Conservation (phyloP, 306 rosid species). For the Elaeagnus macrophylla region DNA sequence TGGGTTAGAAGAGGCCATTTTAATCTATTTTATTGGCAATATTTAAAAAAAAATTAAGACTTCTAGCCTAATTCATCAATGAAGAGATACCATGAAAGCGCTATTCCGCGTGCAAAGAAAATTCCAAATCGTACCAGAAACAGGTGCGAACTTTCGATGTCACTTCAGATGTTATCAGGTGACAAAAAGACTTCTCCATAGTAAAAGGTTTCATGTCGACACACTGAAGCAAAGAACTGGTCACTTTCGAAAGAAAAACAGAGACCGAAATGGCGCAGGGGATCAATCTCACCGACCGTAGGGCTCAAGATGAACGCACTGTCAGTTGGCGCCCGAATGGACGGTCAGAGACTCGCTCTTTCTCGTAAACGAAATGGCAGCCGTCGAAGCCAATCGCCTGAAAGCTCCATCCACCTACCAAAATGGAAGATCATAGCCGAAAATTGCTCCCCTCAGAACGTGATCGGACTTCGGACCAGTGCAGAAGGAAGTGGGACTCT, state of each 20-base stretch:
- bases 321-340: constrained; percentile 66
- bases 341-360: constrained; percentile 38
- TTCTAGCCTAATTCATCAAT: no score
- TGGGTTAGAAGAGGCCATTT: no score
- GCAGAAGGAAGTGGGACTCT: constrained; percentile 64
- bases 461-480: constrained; percentile 45
- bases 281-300: constrained; percentile 4
- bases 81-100: no score
- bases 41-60: no score
- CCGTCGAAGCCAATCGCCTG: constrained; percentile 71
- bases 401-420: constrained; percentile 36
- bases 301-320: constrained; percentile 43
- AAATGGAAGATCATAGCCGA: constrained; percentile 47
- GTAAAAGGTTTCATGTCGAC: no score
- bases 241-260: background rate
- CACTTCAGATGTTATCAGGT: no score
- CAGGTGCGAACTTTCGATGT: no score
- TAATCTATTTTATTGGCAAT: no score
- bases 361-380: constrained; percentile 59
- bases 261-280: constrained; percentile 16
- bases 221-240: background rate
- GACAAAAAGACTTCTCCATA: no score
- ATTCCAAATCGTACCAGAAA: no score
- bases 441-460: constrained; percentile 51
- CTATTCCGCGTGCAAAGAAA: no score